Evolutionary conservation across 208 protist species (phyloP).

Genomic region (Wallacemonas rigidus): DNA sequence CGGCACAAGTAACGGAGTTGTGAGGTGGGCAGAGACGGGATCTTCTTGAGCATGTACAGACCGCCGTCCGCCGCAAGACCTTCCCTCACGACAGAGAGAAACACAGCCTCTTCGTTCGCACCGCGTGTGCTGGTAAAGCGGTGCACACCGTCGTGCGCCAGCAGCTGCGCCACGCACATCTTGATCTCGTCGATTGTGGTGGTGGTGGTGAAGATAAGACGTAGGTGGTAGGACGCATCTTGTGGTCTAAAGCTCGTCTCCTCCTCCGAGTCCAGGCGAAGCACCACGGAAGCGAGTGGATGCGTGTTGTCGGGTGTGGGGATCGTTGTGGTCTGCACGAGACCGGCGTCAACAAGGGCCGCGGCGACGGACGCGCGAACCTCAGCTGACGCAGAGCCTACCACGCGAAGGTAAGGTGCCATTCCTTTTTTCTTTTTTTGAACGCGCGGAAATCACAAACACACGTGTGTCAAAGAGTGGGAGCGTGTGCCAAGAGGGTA

Average conservation of each 20-base stretch:
- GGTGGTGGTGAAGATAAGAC: conserved; percentile 48
- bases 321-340: conserved; percentile 7
- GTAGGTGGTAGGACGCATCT: conserved; percentile 48
- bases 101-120: conserved; percentile 33
- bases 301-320: conserved; percentile 7
- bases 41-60: conserved; percentile 67
- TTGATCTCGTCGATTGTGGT: conserved; percentile 53
- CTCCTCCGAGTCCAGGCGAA: conserved; percentile 58
- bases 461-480: no score
- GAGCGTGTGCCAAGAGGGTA: no score
- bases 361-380: conserved; percentile 29
- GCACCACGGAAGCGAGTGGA: conserved; percentile 21
- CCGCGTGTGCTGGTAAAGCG: conserved; percentile 75
- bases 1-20: conserved; percentile 63
- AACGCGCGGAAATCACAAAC: not conserved
- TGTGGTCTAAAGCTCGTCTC: conserved; percentile 30
- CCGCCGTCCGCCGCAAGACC: conserved; percentile 83
- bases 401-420: conserved; percentile 37
- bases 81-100: conserved; percentile 71
- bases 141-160: conserved; percentile 13
- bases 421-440: conserved; percentile 11
- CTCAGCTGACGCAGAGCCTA: conserved; percentile 32
- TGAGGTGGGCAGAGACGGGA: conserved; percentile 63
- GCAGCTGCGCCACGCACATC: conserved; percentile 20
- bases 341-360: conserved; percentile 26